Conservation (phyloP, 306 rosid genomes). For the Cicer pinnatifidum region DNA sequence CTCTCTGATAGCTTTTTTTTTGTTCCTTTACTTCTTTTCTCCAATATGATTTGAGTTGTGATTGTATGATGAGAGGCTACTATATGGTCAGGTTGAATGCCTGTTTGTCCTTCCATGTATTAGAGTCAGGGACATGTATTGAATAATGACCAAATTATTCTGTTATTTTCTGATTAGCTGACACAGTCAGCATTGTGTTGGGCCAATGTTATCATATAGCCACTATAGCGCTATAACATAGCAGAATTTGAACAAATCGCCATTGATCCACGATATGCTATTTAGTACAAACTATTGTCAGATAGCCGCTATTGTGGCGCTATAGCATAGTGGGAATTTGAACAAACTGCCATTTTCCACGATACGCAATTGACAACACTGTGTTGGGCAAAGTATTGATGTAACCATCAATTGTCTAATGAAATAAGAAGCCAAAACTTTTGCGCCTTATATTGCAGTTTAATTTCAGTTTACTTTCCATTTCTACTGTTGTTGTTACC, state of each 20-base stretch:
- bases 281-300: too few species aligned
- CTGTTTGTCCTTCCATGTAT: neutral
- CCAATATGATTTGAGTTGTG: too few species aligned
- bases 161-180: slow-evolving; percentile 8
- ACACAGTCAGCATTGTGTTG: slow-evolving; percentile 15
- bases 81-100: neutral
- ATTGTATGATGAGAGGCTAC: slow-evolving; percentile 4
- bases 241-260: too few species aligned
- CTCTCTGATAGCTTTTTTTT: neutral
- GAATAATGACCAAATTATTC: neutral
- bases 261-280: too few species aligned
- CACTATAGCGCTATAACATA: too few species aligned
- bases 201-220: too few species aligned
- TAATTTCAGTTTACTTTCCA: slow-evolving; percentile 8
- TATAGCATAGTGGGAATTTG: too few species aligned
- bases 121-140: neutral
- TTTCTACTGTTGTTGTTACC: neutral
- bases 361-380: too few species aligned
- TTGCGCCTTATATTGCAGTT: neutral
- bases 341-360: too few species aligned
- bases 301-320: too few species aligned
- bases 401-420: neutral
- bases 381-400: neutral
- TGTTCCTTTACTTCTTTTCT: slow-evolving; percentile 9
- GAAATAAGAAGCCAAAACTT: slow-evolving; percentile 1